These are phyloP conservation scores for Linnemannia zychae DNA, from an alignment of 192 early-diverging fungal genomes.

Conservation along the genomic window DNA sequence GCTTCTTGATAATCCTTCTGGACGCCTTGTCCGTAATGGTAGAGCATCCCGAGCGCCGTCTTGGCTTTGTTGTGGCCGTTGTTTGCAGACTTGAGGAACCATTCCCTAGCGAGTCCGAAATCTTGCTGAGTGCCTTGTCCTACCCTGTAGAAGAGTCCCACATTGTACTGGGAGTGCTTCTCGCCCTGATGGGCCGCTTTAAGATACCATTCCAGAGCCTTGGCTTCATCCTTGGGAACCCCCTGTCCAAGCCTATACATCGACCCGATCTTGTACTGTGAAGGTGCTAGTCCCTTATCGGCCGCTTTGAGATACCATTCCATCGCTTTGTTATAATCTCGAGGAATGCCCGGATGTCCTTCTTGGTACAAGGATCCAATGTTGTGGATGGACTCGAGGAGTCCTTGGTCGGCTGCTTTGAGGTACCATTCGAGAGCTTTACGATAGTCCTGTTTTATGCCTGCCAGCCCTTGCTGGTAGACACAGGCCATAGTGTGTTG, in stretches of 20 bases:
- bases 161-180: no score
- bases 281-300: neutral
- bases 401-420: neutral
- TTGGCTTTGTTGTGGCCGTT: neutral
- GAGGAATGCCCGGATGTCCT: neutral
- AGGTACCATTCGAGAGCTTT: neutral
- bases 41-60: neutral
- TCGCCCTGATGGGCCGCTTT: neutral
- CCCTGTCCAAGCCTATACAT: neutral
- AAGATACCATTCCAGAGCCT: neutral
- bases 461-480: no score
- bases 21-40: neutral
- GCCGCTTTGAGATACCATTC: neutral
- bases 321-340: neutral
- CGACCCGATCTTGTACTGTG: neutral
- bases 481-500: no score
- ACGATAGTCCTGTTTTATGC: no score
- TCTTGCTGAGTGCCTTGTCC: neutral
- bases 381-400: neutral
- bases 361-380: neutral
- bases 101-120: neutral
- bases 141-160: neutral
- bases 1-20: neutral
- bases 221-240: neutral
- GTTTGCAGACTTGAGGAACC: neutral